A percentile compares a stretch with the other conserved stretches of the same genome.
These are phyloP conservation scores for Cinchona pubescens DNA, from an alignment of 257 asterid species.

Conservation along the genomic window DNA sequence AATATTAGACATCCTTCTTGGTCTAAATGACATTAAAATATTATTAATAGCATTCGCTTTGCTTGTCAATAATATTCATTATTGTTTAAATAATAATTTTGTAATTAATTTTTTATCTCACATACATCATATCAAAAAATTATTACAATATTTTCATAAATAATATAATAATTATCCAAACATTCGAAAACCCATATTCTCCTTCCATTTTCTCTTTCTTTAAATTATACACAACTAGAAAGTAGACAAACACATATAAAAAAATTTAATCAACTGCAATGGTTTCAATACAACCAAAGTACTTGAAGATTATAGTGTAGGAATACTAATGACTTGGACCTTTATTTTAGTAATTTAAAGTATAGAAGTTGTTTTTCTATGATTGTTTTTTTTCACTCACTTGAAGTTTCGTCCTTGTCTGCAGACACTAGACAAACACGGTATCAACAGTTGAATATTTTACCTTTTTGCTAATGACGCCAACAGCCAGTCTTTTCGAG, in stretches of 20 bases:
- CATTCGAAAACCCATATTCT: too few relatives aligned
- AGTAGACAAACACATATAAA: slow-evolving; percentile 5
- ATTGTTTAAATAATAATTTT: too few relatives aligned
- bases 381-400: slow-evolving; percentile 44
- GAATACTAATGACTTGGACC: background rate
- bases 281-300: slow-evolving; percentile 8
- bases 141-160: too few relatives aligned
- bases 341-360: background rate
- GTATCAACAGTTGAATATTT: slow-evolving; percentile 20
- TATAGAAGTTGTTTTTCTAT: slow-evolving; percentile 30
- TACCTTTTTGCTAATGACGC: slow-evolving; percentile 1
- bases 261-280: slow-evolving; percentile 6
- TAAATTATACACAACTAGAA: background rate
- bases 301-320: background rate
- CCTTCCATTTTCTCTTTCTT: too few relatives aligned
- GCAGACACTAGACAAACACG: slow-evolving; percentile 26
- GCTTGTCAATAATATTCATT: too few relatives aligned
- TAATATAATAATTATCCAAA: too few relatives aligned
- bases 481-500: background rate
- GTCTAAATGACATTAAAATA: background rate
- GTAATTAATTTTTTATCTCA: too few relatives aligned
- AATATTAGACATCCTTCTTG: background rate
- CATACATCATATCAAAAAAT: too few relatives aligned
- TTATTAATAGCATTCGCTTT: too few relatives aligned
- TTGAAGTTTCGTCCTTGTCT: slow-evolving; percentile 39